phyloP scores from a whole-genome alignment of 139 green algal genomes.

The Mychonastes homosphaera region DNA sequence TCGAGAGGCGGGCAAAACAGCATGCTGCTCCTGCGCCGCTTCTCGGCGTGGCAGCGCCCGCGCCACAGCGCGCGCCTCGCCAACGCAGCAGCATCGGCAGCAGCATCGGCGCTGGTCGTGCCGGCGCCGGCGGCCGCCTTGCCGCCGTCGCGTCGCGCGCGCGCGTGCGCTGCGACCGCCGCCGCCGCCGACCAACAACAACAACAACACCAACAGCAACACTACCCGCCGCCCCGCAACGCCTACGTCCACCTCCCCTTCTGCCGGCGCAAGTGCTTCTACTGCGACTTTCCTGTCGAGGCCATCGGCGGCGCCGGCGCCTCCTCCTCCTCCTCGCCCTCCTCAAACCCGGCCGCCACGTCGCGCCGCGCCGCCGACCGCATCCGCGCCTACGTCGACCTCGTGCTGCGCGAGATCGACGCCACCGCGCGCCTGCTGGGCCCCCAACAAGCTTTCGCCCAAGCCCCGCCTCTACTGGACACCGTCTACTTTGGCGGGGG shows the following conservation, averaged over 20 bases:
- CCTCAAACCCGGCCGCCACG: not conserved
- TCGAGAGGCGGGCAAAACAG: too few species aligned
- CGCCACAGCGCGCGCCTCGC: too few species aligned
- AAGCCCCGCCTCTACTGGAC: slow-evolving; percentile 26
- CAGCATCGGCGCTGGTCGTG: too few species aligned
- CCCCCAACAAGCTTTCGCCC: too few species aligned
- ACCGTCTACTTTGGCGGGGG: slow-evolving; percentile 86
- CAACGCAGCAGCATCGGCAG: too few species aligned
- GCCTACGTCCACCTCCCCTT: slow-evolving; percentile 95
- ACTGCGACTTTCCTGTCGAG: slow-evolving; percentile 92
- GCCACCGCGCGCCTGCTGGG: slow-evolving; percentile 16
- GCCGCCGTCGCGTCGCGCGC: too few species aligned
- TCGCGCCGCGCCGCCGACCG: slow-evolving; percentile 23
- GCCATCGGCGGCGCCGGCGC: slow-evolving; percentile 6
- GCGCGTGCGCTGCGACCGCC: too few species aligned
- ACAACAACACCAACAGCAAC: not conserved
- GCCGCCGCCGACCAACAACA: too few species aligned
- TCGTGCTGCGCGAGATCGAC: slow-evolving; percentile 58
- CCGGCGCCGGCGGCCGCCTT: too few species aligned
- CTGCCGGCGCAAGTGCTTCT: slow-evolving; percentile 88
- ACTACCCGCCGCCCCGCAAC: not conserved
- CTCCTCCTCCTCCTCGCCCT: not conserved
- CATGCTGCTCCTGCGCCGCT: too few species aligned
- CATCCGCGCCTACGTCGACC: slow-evolving; percentile 49
- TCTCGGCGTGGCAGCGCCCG: too few species aligned